Conservation (phyloP, 2,329 filamentous ascomycete genomes). For the Chalaropsis ovoidea region DNA sequence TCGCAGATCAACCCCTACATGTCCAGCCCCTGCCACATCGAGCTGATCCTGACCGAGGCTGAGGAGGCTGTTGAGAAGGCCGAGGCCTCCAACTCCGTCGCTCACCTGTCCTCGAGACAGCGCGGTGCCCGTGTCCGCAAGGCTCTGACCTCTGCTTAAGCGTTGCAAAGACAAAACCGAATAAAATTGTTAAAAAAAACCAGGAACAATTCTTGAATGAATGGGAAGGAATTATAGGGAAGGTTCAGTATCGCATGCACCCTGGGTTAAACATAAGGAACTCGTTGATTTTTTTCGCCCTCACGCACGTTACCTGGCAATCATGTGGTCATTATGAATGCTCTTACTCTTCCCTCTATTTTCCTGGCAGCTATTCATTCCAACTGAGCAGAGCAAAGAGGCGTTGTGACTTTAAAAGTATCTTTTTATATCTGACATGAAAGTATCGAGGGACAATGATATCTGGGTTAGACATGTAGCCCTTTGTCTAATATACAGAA, state of each 20-base stretch:
- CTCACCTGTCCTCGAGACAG: slow-evolving; percentile 79
- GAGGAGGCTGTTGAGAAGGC: slow-evolving; percentile 94
- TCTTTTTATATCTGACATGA: slow-evolving; percentile 6
- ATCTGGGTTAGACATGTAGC: neutral
- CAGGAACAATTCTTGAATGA: slow-evolving; percentile 28
- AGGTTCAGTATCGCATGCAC: slow-evolving; percentile 19
- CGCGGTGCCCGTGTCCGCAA: slow-evolving; percentile 60
- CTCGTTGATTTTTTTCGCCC: slow-evolving; percentile 22
- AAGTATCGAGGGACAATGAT: neutral
- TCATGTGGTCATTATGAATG: slow-evolving; percentile 14
- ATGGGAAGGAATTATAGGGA: slow-evolving; percentile 17
- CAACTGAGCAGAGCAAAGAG: slow-evolving; percentile 15
- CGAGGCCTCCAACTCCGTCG: slow-evolving; percentile 64
- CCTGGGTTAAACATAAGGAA: slow-evolving; percentile 25
- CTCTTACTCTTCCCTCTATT: slow-evolving; percentile 15
- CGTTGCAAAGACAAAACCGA: slow-evolving; percentile 25
- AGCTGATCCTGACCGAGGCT: slow-evolving; percentile 97
- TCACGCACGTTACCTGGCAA: neutral
- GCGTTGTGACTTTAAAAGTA: slow-evolving; percentile 18
- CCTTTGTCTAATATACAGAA: neutral
- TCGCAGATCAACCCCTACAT: slow-evolving; percentile 98
- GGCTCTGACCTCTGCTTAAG: slow-evolving; percentile 56
- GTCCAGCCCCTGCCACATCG: slow-evolving; percentile 99
- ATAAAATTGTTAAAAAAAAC: slow-evolving; percentile 32
- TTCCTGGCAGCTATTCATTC: slow-evolving; percentile 13